phyloP scores from a whole-genome alignment of 257 asterid genomes.

The Coffea eugenioides region DNA sequence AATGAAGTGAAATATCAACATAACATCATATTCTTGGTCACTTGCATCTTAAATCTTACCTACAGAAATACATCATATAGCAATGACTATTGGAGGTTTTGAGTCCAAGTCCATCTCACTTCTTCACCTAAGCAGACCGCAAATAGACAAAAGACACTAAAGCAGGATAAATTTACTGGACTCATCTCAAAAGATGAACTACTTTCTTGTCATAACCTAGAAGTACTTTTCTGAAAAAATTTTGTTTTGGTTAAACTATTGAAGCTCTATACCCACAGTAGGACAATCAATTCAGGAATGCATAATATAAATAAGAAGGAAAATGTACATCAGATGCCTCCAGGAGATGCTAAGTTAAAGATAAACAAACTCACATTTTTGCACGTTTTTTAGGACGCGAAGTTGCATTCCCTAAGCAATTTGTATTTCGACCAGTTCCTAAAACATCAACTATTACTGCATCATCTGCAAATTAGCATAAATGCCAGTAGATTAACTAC shows the following conservation, averaged over 20 bases:
- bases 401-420: conserved; percentile 37
- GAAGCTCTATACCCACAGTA: background rate
- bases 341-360: background rate
- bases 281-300: background rate
- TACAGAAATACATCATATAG: background rate
- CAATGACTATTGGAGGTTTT: background rate
- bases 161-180: background rate
- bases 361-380: conserved; percentile 29
- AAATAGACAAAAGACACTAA: background rate
- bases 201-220: background rate
- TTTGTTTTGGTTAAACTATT: background rate
- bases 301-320: background rate
- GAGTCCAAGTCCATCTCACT: background rate
- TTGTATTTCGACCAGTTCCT: conserved; percentile 35
- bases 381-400: conserved; percentile 43
- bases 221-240: background rate
- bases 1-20: background rate
- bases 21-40: background rate
- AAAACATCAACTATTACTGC: conserved; percentile 40
- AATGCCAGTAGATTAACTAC: conserved; percentile 2
- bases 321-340: background rate
- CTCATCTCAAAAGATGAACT: background rate
- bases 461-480: conserved; percentile 27
- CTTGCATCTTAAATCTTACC: background rate
- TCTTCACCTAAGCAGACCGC: background rate